Evolutionary conservation across 139 green algal genomes (phyloP), one percentile per base, ranked within the genome.

Genomic region (Mesotaenium endlicherianum): DNA sequence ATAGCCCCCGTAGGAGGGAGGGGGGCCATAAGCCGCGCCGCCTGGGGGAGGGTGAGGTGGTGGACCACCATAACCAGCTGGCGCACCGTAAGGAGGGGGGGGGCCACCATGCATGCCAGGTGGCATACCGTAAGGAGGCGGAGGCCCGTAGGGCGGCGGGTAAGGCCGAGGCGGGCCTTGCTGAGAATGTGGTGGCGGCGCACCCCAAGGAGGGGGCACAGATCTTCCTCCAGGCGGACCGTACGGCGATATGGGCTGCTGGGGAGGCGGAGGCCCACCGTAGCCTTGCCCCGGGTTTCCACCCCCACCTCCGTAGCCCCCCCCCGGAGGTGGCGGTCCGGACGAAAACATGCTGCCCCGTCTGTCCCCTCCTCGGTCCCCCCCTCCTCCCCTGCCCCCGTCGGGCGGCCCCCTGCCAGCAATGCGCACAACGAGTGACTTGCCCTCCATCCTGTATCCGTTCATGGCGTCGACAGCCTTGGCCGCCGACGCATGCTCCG

Each of bases 361-460:
- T n/a, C n/a, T n/a, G 17, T 38, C 79, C 6, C 75, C 75, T 41
- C 79, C 79, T 2, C 20, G 26, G 6, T 26, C 44, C 5, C 41
- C 40, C 20, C 70, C 70, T 16, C 72, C 79, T 75, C 79, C 78
- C 17, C n/a, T 16, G 17, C 78, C 79, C 30, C 36, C 77, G 41
- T 14, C 26, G 26, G 36, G 45, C 20, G 34, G 70, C 17, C 49
- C 49, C 31, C 50, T 74, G 26, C 59, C 71, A 30, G 88, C 83
- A 43, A 90, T 75, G 60, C 91, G 89, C 47, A 93, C 90, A 40
- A 87, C 84, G 38, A 92, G 70, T 0, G 81, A 80, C 47, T 80
- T 88, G 49, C 82, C 75, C 30, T 77, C 83, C n/a, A 87, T 84
- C 57, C 85, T 77, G 69, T 80, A 84, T n/a, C 75, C 69, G n/a